phyloP scores from a whole-genome alignment of 2,329 filamentous ascomycete species.

The Pseudocercospora macadamiae region DNA sequence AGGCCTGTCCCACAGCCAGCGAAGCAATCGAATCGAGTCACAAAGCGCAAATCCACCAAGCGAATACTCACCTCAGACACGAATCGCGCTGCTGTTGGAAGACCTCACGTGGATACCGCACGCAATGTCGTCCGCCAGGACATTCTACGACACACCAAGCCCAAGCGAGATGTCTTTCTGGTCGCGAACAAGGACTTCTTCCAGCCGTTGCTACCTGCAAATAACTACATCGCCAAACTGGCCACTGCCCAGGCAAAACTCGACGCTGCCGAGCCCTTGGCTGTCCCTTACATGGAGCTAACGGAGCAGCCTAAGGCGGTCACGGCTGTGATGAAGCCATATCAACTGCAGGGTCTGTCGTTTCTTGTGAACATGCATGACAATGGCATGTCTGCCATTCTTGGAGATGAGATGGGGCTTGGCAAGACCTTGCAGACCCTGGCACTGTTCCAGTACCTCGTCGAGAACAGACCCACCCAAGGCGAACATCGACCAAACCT shows the following conservation, averaged over 20 bases:
- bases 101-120: slow-evolving; percentile 38
- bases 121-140: slow-evolving; percentile 46
- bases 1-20: slow-evolving; percentile 9
- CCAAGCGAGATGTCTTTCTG: slow-evolving; percentile 51
- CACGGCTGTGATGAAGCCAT: slow-evolving; percentile 55
- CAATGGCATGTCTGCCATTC: slow-evolving; percentile 50
- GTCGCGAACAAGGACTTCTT: slow-evolving; percentile 51
- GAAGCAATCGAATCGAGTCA: slow-evolving; percentile 16
- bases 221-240: slow-evolving; percentile 49
- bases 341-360: slow-evolving; percentile 55
- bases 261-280: slow-evolving; percentile 25
- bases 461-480: slow-evolving; percentile 44
- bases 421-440: slow-evolving; percentile 56
- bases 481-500: slow-evolving; percentile 48
- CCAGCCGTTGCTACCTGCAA: slow-evolving; percentile 49
- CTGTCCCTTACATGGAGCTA: slow-evolving; percentile 45
- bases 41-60: slow-evolving; percentile 14
- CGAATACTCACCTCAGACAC: slow-evolving; percentile 26
- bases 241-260: slow-evolving; percentile 19
- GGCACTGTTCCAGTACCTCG: slow-evolving; percentile 53
- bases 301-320: slow-evolving; percentile 49
- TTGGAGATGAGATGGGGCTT: slow-evolving; percentile 57
- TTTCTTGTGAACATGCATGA: slow-evolving; percentile 53
- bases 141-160: slow-evolving; percentile 47
- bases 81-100: not conserved